Evolutionary conservation across 2,329 filamentous ascomycete species (phyloP), one percentile per base, ranked within the genome.

Genomic region (Iodosphaeria phyllophila): DNA sequence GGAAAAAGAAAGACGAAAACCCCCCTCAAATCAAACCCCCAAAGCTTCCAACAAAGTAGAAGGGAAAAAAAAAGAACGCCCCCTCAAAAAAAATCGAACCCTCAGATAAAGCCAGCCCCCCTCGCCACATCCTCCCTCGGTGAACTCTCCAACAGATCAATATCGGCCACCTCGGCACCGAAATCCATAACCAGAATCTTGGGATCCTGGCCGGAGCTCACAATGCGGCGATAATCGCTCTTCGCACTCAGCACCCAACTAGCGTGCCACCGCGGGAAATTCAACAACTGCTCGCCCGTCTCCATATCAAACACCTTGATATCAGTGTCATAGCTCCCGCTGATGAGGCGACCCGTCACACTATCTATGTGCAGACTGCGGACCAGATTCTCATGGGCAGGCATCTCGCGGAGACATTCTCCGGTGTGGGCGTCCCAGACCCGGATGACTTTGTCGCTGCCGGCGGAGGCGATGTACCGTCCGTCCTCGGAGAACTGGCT

Each of bases 211-310:
- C 84, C 89, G 1, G 86, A 92, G 39, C 82, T 89, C 32, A 98
- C 79, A 33, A 98, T 89, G 32, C 89, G 71, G 30, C 86, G 65
- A 49, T 95, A 95, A 45, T 98, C 86, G 33, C 79, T 84, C 60
- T 93, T 93, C 25, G 89, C 89, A 34, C 80, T 84, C 30, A 98
- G 56, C 42, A 98, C 91, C 89, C 89, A 98, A 50, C 82, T 92
- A 8, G 76, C 75, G 30, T 92, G 92, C 83, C 84, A 95, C 36
- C 78, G 73, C n/a, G 83, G 78, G 40, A 93, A 86, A 38, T 83
- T 74, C 32, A 91, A 67, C 31, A 86, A 64, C 36, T 82, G 63
- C 23, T 72, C 57, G 17, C 84, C 86, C 3, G 74, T 75, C 34
- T 74, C 70, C 52, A 89, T 76, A 46, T 93, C 78, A 50, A 83